Base-by-base conservation (phyloP, 208 protist species). In the Leishmania tropica region DNA sequence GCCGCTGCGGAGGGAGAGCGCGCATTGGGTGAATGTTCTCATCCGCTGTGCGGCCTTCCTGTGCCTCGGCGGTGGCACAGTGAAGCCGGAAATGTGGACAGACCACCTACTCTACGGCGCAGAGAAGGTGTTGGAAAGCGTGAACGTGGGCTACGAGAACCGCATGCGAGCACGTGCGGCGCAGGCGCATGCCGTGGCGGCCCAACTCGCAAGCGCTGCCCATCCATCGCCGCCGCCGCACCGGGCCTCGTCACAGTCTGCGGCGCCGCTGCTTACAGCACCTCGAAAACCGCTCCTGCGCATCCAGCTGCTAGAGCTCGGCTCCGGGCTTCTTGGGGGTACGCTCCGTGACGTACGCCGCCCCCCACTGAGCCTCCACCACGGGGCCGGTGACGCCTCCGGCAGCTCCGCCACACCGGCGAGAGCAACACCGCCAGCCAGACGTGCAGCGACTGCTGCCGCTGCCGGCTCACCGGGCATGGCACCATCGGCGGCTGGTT, bases 1-100 rank as follows among this genome's bases (percentile, higher is more conserved):
- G 24, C 77, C 85, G n/a, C 35, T 81, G 54, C 80, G 78, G 28
- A 37, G 65, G 42, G 93, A 96, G 64, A 85, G 80, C 58, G 86
- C 88, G 70, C 83, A 87, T 79, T 97, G 94, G 94, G 81, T 91
- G 64, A 94, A 94, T 68, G 82, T 90, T 17, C 53, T 95, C 19
- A 71, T 87, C 3, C 90, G 90, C n/a, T 93, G 88, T 85, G 84
- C 80, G 1, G 89, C 87, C 37, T 85, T 95, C 45, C 75, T 97
- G 24, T 70, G 90, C 37, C 88, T 97, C 13, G 94, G 94, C 53
- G 92, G 94, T 47, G 92, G 94, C 62, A 92, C 89, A 1, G 85
- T 87, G 54, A 76, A 82, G 65, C 80, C 82, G 2, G 88, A 95
- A 62, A 87, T 94, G 72, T 97, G 92, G 90, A 85, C 84, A 0